Base-by-base conservation (phyloP, 306 rosid genomes). In the Begonia loranthoides region DNA sequence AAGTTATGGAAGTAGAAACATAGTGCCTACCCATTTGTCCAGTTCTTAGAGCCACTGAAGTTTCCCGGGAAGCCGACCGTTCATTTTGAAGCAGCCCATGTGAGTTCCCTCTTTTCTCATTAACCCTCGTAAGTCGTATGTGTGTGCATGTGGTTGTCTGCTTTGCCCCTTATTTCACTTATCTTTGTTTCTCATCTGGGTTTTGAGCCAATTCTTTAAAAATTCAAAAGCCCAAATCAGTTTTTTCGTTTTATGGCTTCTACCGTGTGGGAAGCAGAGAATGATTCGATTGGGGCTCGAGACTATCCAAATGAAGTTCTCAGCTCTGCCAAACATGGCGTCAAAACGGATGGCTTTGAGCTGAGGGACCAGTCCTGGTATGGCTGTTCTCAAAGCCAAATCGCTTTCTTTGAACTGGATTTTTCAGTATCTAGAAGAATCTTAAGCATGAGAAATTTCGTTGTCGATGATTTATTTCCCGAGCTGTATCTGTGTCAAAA, bases 251-350 rank as follows among this genome's bases (percentile, higher is more conserved):
- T 68, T 55, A 69, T 66, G 56, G 59, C 44, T 62, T 52, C 57
- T 56, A 81, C 56, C 70, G 86, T 90, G 99, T 90, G 99, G 99
- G 99, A 90, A 61, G 86, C 99, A 9, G 99, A 86, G 58, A 71
- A 52, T 5, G 94, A 92, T 56, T 80, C 80, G 17, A 71, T 64
- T 3, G 64, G 58, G 17, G 79, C 69, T 28, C 61, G 82, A 51
- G 80, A 75, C 43, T 92, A 72, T 62, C 82, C 73, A 12, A 87
- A 71, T 71, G 93, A 84, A 40, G 67, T 73, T 55, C 68, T 77
- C 45, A 56, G 73, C 68, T 79, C 88, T 57, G 74, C 50, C 77
- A 86, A 75, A 58, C 94, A 71, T 28, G 68, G 75, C 39, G 84
- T 92, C 64, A 75, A 80, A 67, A 86, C 95, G 19, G 88, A 80